A percentile compares a stretch with the other conserved stretches of the same genome.
Evolutionary conservation across 106 monocot species (phyloP).

Genomic region (Dendrobium chrysotoxum): DNA sequence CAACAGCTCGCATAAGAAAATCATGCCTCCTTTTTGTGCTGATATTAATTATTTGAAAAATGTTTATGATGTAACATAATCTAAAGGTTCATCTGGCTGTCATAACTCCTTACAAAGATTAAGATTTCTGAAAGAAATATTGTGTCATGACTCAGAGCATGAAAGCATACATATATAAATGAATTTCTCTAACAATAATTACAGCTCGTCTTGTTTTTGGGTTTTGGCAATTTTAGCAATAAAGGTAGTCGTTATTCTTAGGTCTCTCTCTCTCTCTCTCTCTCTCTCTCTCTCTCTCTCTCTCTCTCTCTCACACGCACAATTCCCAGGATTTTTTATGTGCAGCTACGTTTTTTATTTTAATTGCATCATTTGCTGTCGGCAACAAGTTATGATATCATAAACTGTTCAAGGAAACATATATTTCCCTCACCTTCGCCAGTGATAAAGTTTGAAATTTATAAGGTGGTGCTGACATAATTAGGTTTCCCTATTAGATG

Average conservation of each 20-base stretch:
- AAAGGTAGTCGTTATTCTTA: slow-evolving; percentile 6
- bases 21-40: no score
- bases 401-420: slow-evolving; percentile 11
- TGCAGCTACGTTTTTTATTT: no score
- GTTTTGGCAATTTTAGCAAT: not conserved
- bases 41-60: no score
- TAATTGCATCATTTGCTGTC: slow-evolving; percentile 48
- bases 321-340: not conserved
- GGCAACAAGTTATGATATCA: slow-evolving; percentile 32
- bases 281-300: slow-evolving; percentile 3
- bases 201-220: not conserved
- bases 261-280: slow-evolving; percentile 1
- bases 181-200: no score
- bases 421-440: slow-evolving; percentile 4
- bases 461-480: slow-evolving; percentile 26
- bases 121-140: not conserved
- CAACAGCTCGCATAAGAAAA: no score
- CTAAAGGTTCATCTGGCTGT: not conserved
- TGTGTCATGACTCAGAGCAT: no score
- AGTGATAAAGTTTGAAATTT: slow-evolving; percentile 11
- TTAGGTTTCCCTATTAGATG: slow-evolving; percentile 4
- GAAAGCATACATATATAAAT: no score
- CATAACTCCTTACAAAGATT: slow-evolving; percentile 5
- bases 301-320: slow-evolving; percentile 7
- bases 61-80: no score